Base-by-base conservation (phyloP, 805 yeast species). In the Candida tammaniensis region DNA sequence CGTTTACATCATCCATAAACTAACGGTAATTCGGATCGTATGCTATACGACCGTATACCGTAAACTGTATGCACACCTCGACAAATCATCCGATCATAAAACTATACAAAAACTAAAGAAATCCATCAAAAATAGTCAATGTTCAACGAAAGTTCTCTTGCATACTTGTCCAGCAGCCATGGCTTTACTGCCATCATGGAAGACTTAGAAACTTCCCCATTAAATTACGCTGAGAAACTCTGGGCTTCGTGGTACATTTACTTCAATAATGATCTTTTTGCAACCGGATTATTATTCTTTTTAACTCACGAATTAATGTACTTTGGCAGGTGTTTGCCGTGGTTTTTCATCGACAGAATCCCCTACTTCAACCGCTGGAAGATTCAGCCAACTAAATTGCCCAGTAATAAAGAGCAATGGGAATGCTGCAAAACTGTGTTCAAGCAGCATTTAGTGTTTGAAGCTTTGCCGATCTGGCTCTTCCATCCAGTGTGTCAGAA, bases 391-490 rank as follows among this genome's bases (percentile, higher is more conserved):
- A 76, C 83, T 25, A 86, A 86, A 57, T 62, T 82, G 35, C 96
- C 96, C 25, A 69, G 85, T 30, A 73, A 75, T 40, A 72, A 74
- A 56, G 96, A 91, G 65, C 97, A 91, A 60, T 79, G 94, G 89
- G 88, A 86, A 61, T 91, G 98, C 63, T 70, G 86, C 49, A 84
- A 86, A 60, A 68, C 84, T 18, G 97, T 91, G 20, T 64, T 93
- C 36, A 74, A 79, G 31, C 83, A 94, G 3, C 98, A 91, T 66
- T 80, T 88, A 61, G 62, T 91, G 44, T 95, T 91, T 33, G 98
- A 91, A 70, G 95, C 95, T 4, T 70, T 93, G 42, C 98, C 97
- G 37, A 93, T 91, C 48, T 91, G 96, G 96, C 82, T 88, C 33
- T 91, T 91, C 79, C 97, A 91, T 61, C 95, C 96, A 42, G 65